These are phyloP conservation scores for Amaranthus tricolor DNA, from an alignment of 179 eudicot species.

Conservation along the genomic window DNA sequence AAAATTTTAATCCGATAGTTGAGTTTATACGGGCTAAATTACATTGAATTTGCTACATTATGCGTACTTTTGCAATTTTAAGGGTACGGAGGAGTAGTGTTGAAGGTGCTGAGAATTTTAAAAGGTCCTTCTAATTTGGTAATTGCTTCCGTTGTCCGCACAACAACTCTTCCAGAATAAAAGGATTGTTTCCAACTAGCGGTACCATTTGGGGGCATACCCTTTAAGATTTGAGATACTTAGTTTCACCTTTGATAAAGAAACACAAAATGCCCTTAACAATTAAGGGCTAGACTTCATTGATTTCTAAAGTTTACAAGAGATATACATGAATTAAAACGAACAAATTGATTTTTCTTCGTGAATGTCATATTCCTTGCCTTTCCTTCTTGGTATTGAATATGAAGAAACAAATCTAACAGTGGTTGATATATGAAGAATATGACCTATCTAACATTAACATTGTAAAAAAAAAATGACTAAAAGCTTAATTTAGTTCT, in stretches of 20 bases:
- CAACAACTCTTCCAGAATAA: too few relatives aligned
- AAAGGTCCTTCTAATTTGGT: too few relatives aligned
- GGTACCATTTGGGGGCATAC: too few relatives aligned
- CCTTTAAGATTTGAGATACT: too few relatives aligned
- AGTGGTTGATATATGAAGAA: slow-evolving; percentile 18
- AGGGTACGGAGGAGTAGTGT: too few relatives aligned
- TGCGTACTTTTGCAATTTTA: too few relatives aligned
- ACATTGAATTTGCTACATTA: too few relatives aligned
- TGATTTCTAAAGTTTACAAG: slow-evolving; percentile 13
- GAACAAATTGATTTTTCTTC: slow-evolving; percentile 16
- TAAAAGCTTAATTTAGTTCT: slow-evolving; percentile 76
- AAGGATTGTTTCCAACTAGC: too few relatives aligned
- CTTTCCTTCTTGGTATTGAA: background rate
- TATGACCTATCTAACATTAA: slow-evolving; percentile 13
- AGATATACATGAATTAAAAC: slow-evolving; percentile 12
- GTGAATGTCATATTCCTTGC: background rate
- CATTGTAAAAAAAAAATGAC: background rate
- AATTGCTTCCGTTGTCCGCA: too few relatives aligned
- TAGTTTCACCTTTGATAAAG: background rate
- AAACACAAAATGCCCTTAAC: slow-evolving; percentile 3
- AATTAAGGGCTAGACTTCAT: background rate
- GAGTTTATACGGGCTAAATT: too few relatives aligned
- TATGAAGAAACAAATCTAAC: slow-evolving; percentile 1
- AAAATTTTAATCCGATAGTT: too few relatives aligned
- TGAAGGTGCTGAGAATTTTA: too few relatives aligned